phyloP scores from a whole-genome alignment of 139 green algal species.

The Picocystis salinarum region DNA sequence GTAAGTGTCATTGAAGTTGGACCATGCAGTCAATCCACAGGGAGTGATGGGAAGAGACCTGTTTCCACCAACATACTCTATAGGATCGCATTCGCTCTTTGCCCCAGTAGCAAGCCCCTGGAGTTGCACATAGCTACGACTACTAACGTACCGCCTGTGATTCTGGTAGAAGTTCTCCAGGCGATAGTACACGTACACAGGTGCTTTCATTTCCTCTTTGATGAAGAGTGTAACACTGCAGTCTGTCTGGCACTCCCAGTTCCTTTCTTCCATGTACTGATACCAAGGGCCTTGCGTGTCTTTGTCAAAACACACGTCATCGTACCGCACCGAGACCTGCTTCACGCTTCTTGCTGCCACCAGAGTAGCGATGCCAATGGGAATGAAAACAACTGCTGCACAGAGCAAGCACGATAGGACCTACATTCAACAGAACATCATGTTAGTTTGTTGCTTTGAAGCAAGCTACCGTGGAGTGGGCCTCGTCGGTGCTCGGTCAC shows the following conservation, averaged over 20 bases:
- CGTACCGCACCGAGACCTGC: constrained; percentile 28
- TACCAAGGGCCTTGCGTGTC: too few species aligned
- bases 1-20: constrained; percentile 93
- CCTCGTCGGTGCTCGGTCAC: neutral
- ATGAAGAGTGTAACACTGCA: too few species aligned
- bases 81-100: too few species aligned
- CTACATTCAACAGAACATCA: constrained; percentile 6
- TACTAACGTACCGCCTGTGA: constrained; percentile 35
- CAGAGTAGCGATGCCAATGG: constrained; percentile 41
- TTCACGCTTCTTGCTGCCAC: constrained; percentile 14
- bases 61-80: too few species aligned
- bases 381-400: constrained; percentile 43
- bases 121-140: too few species aligned
- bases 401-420: constrained; percentile 43
- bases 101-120: too few species aligned
- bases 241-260: too few species aligned
- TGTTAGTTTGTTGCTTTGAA: too few species aligned
- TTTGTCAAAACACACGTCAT: constrained; percentile 25
- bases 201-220: constrained; percentile 32
- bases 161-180: constrained; percentile 82
- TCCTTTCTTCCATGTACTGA: too few species aligned
- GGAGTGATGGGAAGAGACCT: too few species aligned
- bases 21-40: constrained; percentile 79
- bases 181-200: constrained; percentile 82
- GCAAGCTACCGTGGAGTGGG: neutral